Percentiles rank a stretch among this genome's conserved stretches.
Conservation (phyloP, 164 flowering plant species). For the Vitis riparia region DNA sequence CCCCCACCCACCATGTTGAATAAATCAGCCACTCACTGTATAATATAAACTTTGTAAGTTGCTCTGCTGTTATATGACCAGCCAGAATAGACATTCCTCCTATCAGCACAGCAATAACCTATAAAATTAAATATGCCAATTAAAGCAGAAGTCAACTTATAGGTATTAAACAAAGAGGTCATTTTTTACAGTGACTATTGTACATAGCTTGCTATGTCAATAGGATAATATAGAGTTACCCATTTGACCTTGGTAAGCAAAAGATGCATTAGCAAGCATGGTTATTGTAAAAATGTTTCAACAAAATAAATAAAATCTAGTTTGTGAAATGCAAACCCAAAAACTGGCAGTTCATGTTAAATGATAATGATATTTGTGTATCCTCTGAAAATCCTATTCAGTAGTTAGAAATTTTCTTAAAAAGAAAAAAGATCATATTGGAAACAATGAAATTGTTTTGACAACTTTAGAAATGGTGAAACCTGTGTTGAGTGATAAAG, state of each 20-base stretch:
- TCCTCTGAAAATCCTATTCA: neutral
- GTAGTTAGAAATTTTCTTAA: neutral
- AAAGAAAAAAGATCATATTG: neutral
- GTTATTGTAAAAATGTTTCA: too few species aligned
- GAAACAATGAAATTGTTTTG: neutral
- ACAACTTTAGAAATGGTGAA: neutral
- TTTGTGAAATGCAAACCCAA: too few species aligned
- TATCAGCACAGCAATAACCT: slow-evolving; percentile 85
- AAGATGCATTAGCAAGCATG: too few species aligned
- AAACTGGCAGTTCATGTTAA: too few species aligned
- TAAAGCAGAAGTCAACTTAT: slow-evolving; percentile 8
- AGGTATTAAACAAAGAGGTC: neutral
- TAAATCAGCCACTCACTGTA: slow-evolving; percentile 94
- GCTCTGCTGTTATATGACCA: slow-evolving; percentile 87
- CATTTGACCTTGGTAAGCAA: too few species aligned
- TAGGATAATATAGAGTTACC: too few species aligned
- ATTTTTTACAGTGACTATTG: neutral
- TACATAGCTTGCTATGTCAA: too few species aligned
- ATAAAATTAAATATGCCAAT: slow-evolving; percentile 22
- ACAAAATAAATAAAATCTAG: too few species aligned
- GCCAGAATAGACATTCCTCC: slow-evolving; percentile 82
- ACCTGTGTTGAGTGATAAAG: slow-evolving; percentile 96
- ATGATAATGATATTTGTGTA: neutral
- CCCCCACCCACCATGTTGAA: slow-evolving; percentile 97
- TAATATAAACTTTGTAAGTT: slow-evolving; percentile 86